Conservation (phyloP, 257 asterid species). For the Jaltomata sinuosa region DNA sequence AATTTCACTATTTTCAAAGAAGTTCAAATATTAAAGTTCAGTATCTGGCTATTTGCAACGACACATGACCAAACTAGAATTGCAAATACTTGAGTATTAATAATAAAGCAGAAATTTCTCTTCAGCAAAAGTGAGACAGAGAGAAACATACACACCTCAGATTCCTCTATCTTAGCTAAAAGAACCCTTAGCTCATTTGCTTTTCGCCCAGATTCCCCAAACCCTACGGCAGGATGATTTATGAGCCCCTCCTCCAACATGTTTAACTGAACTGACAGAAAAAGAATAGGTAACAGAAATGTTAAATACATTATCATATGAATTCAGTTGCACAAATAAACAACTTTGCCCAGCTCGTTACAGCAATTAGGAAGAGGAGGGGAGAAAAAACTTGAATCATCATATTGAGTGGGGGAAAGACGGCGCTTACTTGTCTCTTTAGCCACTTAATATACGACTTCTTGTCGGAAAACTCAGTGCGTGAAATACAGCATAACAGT, state of each 20-base stretch:
- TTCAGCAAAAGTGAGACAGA: not conserved
- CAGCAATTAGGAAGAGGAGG: not conserved
- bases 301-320: not conserved
- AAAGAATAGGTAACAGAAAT: slow-evolving; percentile 19
- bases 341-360: not conserved
- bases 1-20: not conserved
- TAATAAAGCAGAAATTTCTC: not conserved
- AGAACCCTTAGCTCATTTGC: slow-evolving; percentile 76
- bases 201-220: slow-evolving; percentile 94
- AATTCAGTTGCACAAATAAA: not conserved
- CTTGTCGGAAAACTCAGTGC: slow-evolving; percentile 90
- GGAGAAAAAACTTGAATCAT: not conserved
- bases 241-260: slow-evolving; percentile 97
- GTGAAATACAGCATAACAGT: slow-evolving; percentile 84
- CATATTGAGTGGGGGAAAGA: slow-evolving; percentile 12
- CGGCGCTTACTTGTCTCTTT: slow-evolving; percentile 84
- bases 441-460: slow-evolving; percentile 94
- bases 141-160: slow-evolving; percentile 57
- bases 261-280: slow-evolving; percentile 94
- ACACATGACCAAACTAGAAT: not conserved
- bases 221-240: slow-evolving; percentile 86
- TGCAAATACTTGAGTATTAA: not conserved
- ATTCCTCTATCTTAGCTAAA: slow-evolving; percentile 91
- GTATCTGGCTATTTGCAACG: not conserved
- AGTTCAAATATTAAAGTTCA: not conserved